phyloP scores from a whole-genome alignment of 306 rosid species.

The Cucumis hystrix region DNA sequence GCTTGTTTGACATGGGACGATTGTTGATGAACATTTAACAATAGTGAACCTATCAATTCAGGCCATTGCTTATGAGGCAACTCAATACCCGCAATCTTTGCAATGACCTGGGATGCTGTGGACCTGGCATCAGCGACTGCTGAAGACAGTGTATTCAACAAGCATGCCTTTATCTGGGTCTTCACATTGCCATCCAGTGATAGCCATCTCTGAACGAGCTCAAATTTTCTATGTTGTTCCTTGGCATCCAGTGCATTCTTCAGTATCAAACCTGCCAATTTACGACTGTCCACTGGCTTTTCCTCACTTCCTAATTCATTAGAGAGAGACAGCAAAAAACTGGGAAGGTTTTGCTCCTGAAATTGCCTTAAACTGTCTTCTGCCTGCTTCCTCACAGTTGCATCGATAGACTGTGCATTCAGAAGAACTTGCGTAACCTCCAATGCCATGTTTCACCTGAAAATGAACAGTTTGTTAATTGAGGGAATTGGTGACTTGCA shows the following conservation, averaged over 20 bases:
- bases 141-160: constrained; percentile 66
- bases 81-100: constrained; percentile 81
- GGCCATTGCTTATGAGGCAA: constrained; percentile 89
- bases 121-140: constrained; percentile 57
- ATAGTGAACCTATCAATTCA: constrained; percentile 65
- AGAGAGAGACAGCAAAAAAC: constrained; percentile 67
- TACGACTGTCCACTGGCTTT: constrained; percentile 82
- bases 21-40: constrained; percentile 64
- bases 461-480: neutral
- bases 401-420: constrained; percentile 81
- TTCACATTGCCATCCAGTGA: constrained; percentile 48
- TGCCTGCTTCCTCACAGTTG: constrained; percentile 59
- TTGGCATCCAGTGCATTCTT: constrained; percentile 89
- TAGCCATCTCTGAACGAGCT: constrained; percentile 77
- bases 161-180: constrained; percentile 54
- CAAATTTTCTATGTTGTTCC: constrained; percentile 67
- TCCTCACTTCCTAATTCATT: constrained; percentile 71
- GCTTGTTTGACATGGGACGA: constrained; percentile 75
- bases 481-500: neutral
- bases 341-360: constrained; percentile 88
- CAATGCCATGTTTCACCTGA: constrained; percentile 37
- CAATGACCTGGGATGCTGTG: constrained; percentile 80
- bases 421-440: constrained; percentile 78
- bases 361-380: constrained; percentile 74
- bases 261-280: constrained; percentile 74